A percentile compares a stretch with the other conserved stretches of the same genome.
phyloP scores from a whole-genome alignment of 1,139 yeast species.

The Spathaspora jeffriesii region DNA sequence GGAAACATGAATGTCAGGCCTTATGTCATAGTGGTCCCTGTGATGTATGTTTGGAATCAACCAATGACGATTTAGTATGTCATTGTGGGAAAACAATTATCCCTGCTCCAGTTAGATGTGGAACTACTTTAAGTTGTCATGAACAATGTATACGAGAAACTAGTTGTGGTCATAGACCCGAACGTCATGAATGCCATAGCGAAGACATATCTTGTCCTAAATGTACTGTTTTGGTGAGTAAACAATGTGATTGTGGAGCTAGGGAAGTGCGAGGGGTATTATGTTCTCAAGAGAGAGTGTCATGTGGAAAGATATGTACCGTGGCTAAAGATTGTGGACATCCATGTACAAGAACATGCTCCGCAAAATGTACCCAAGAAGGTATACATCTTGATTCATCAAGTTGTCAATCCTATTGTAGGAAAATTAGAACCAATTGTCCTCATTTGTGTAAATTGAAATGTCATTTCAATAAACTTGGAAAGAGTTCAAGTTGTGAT shows the following conservation, averaged over 20 bases:
- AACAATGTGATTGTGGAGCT: slow-evolving; percentile 73
- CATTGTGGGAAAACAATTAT: slow-evolving; percentile 82
- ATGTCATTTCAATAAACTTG: slow-evolving; percentile 62
- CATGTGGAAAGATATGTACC: slow-evolving; percentile 73
- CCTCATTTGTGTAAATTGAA: slow-evolving; percentile 62
- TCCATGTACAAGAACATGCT: slow-evolving; percentile 63
- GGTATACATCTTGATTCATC: slow-evolving; percentile 32
- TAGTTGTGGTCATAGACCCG: slow-evolving; percentile 75
- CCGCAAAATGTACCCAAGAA: slow-evolving; percentile 32
- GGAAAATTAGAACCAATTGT: slow-evolving; percentile 50
- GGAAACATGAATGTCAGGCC: slow-evolving; percentile 69
- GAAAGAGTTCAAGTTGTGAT: slow-evolving; percentile 39
- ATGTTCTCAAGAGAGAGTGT: slow-evolving; percentile 68
- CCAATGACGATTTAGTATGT: slow-evolving; percentile 79
- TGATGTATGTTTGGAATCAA: slow-evolving; percentile 80
- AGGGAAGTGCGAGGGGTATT: slow-evolving; percentile 60
- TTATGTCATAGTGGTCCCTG: slow-evolving; percentile 87
- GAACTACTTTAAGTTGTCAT: slow-evolving; percentile 70
- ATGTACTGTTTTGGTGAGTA: slow-evolving; percentile 69
- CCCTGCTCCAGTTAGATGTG: slow-evolving; percentile 90
- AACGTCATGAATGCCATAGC: slow-evolving; percentile 76
- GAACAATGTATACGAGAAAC: slow-evolving; percentile 65
- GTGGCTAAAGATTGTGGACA: slow-evolving; percentile 68
- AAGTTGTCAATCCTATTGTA: slow-evolving; percentile 59
- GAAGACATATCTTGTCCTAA: slow-evolving; percentile 68